These are phyloP conservation scores for Samsoniella hepiali DNA, from an alignment of 2,329 filamentous ascomycete species.

Conservation along the genomic window DNA sequence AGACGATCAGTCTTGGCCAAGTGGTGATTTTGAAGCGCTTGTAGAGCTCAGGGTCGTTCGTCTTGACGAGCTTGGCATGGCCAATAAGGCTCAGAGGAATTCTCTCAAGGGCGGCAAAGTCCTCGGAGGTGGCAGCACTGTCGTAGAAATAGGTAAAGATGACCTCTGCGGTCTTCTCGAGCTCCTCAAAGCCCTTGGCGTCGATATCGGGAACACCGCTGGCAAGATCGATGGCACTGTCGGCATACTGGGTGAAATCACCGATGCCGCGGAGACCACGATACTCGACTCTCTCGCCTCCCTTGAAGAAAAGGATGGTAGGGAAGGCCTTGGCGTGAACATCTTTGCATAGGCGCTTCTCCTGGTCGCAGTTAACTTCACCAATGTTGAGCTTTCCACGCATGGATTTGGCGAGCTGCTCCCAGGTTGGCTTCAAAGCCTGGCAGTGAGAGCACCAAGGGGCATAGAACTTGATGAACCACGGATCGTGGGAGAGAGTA, in stretches of 20 bases:
- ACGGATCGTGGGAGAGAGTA: conserved; percentile 82
- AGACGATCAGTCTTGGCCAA: conserved; percentile 90
- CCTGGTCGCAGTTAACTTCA: conserved; percentile 90
- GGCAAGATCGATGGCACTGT: conserved; percentile 77
- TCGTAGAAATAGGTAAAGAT: conserved; percentile 98
- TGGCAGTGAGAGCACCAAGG: conserved; percentile 98
- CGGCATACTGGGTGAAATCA: conserved; percentile 81
- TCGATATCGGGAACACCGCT: conserved; percentile 79
- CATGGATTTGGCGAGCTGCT: conserved; percentile 87
- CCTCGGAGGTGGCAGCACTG: conserved; percentile 86
- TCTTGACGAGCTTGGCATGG: conserved; percentile 89
- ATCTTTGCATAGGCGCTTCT: conserved; percentile 88
- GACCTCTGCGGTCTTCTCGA: conserved; percentile 92
- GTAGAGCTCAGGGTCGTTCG: conserved; percentile 70
- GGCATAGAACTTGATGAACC: conserved; percentile 99
- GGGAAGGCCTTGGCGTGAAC: conserved; percentile 77
- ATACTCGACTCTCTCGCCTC: conserved; percentile 89
- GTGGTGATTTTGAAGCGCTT: conserved; percentile 92
- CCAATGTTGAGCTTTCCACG: conserved; percentile 85
- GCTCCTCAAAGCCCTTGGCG: conserved; percentile 67
- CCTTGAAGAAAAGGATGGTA: conserved; percentile 88
- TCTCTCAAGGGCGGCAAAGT: conserved; percentile 84
- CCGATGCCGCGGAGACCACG: conserved; percentile 86
- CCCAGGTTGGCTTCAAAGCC: conserved; percentile 86
- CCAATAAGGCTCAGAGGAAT: conserved; percentile 86